These are phyloP conservation scores for Macrocybe gigantea DNA, from an alignment of 768 basidiomycete genomes.

Conservation along the genomic window DNA sequence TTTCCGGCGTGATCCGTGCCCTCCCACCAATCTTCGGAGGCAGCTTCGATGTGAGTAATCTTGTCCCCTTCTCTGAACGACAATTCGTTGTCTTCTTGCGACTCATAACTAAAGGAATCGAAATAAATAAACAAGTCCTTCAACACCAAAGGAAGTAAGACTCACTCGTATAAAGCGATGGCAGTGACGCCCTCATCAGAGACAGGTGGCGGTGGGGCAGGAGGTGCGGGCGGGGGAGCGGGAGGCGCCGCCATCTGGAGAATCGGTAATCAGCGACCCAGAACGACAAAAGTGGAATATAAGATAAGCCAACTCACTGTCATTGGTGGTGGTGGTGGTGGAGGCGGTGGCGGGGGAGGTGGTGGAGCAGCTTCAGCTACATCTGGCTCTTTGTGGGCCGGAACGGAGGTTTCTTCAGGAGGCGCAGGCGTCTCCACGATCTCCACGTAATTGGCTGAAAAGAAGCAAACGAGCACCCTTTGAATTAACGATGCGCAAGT, in stretches of 20 bases:
- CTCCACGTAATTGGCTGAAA: slow-evolving; percentile 85
- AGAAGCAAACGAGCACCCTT: neutral
- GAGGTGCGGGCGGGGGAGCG: slow-evolving; percentile 39
- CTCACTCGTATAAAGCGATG: slow-evolving; percentile 68
- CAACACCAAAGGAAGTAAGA: slow-evolving; percentile 5
- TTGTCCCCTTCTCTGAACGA: slow-evolving; percentile 79
- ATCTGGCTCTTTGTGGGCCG: slow-evolving; percentile 23
- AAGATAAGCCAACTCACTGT: neutral
- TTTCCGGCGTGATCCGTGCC: slow-evolving; percentile 53
- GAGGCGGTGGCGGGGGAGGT: slow-evolving; percentile 49
- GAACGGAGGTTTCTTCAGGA: slow-evolving; percentile 17
- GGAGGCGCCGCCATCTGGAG: slow-evolving; percentile 20
- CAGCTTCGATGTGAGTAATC: slow-evolving; percentile 74
- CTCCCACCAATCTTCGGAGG: slow-evolving; percentile 88
- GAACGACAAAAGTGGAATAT: slow-evolving; percentile 10
- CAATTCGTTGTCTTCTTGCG: slow-evolving; percentile 88
- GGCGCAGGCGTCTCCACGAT: slow-evolving; percentile 46
- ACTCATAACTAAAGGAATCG: slow-evolving; percentile 60
- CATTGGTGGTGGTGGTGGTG: slow-evolving; percentile 35
- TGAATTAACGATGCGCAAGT: neutral
- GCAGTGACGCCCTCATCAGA: slow-evolving; percentile 55
- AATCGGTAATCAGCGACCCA: slow-evolving; percentile 32
- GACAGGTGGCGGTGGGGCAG: slow-evolving; percentile 36
- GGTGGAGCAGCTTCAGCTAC: slow-evolving; percentile 47
- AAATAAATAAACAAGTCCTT: neutral